A percentile compares a stretch with the other conserved stretches of the same genome.
These are phyloP conservation scores for Haberlea rhodopensis DNA, from an alignment of 257 asterid genomes.

Conservation along the genomic window DNA sequence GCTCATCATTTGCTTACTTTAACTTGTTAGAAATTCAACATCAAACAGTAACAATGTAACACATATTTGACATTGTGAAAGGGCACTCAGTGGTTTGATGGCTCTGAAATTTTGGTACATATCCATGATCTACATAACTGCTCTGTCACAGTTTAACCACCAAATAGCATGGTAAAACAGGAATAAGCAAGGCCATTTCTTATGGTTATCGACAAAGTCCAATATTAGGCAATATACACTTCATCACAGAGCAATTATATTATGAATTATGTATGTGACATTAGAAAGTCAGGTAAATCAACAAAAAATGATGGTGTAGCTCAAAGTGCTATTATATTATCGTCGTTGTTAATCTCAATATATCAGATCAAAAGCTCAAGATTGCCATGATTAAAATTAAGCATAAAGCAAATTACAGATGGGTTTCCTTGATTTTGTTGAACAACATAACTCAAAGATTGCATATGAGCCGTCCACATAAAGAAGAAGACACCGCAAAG, in stretches of 20 bases:
- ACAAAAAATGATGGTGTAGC: constrained; percentile 15
- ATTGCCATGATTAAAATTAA: constrained; percentile 22
- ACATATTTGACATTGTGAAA: constrained; percentile 5
- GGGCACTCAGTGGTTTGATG: background rate
- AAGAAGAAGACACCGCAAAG: constrained; percentile 40
- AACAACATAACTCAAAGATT: constrained; percentile 30
- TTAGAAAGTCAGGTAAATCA: background rate
- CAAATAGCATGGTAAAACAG: constrained; percentile 1
- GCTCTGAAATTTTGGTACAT: background rate
- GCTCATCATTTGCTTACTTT: constrained; percentile 30
- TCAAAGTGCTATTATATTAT: constrained; percentile 15
- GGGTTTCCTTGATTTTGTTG: constrained; percentile 34
- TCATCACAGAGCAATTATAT: background rate
- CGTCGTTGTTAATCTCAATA: constrained; percentile 21
- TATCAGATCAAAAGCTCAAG: constrained; percentile 22
- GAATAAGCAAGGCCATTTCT: constrained; percentile 11
- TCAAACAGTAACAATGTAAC: constrained; percentile 25
- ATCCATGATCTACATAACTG: background rate
- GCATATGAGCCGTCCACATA: constrained; percentile 46
- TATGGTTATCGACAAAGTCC: constrained; percentile 5
- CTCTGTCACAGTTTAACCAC: constrained; percentile 12
- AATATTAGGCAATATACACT: constrained; percentile 26
- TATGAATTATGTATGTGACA: background rate
- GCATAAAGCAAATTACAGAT: constrained; percentile 31
- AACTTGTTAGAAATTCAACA: constrained; percentile 28